A percentile compares a stretch with the other conserved stretches of the same genome.
These are phyloP conservation scores for Rhodotorula graminis DNA, from an alignment of 768 basidiomycete genomes.

Conservation along the genomic window DNA sequence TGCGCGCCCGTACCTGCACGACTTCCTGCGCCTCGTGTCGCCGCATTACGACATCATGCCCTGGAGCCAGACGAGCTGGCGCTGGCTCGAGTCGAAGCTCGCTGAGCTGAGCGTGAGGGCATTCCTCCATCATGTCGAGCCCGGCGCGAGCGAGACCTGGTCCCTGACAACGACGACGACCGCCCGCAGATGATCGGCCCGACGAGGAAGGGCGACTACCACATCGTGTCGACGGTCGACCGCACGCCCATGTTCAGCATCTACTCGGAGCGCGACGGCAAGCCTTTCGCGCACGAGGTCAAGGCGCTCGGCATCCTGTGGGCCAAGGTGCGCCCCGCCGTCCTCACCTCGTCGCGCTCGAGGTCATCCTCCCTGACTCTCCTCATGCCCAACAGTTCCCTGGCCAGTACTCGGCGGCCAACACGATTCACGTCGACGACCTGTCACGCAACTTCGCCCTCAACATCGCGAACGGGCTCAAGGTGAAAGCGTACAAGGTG, in stretches of 20 bases:
- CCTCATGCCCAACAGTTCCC: slow-evolving; percentile 56
- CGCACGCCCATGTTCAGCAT: slow-evolving; percentile 85
- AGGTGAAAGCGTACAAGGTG: slow-evolving; percentile 69
- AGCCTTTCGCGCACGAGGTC: slow-evolving; percentile 58
- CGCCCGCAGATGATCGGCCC: slow-evolving; percentile 20
- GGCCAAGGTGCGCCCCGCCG: slow-evolving; percentile 51
- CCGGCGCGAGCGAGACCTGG: too few species aligned
- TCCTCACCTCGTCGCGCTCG: too few species aligned
- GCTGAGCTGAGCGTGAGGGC: slow-evolving; percentile 64
- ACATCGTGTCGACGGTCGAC: slow-evolving; percentile 62
- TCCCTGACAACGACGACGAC: too few species aligned
- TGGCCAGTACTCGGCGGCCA: slow-evolving; percentile 59
- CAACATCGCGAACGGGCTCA: slow-evolving; percentile 76
- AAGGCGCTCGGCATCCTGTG: slow-evolving; percentile 75
- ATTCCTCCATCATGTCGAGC: too few species aligned
- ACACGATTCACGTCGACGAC: slow-evolving; percentile 86
- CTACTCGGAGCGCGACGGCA: slow-evolving; percentile 66
- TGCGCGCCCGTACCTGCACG: slow-evolving; percentile 73
- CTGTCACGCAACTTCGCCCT: slow-evolving; percentile 81
- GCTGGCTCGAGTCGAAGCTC: slow-evolving; percentile 82
- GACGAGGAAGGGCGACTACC: slow-evolving; percentile 13
- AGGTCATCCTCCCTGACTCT: too few species aligned
- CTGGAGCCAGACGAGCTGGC: slow-evolving; percentile 81
- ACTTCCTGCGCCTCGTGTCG: slow-evolving; percentile 74
- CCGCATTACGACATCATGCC: slow-evolving; percentile 72